phyloP scores from a whole-genome alignment of 2,329 filamentous ascomycete species.

The Grosmannia huntii region DNA sequence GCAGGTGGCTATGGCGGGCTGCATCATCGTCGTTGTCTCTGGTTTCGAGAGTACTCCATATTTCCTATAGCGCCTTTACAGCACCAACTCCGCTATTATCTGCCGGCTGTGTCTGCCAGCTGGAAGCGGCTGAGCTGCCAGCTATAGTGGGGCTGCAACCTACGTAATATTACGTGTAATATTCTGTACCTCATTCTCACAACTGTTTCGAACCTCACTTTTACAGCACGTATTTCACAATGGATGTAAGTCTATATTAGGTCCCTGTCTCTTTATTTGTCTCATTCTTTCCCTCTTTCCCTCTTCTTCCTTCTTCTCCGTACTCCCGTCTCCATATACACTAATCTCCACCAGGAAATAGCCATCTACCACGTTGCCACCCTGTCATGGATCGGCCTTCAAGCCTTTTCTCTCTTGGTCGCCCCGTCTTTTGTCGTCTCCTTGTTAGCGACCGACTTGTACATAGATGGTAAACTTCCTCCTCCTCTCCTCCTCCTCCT shows the following conservation, averaged over 20 bases:
- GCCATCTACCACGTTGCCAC: slow-evolving; percentile 38
- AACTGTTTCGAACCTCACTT: background rate
- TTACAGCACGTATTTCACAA: background rate
- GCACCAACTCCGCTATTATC: background rate
- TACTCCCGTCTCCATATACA: too few species aligned
- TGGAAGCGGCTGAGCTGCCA: background rate
- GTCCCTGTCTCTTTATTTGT: too few species aligned
- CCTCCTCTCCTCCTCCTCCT: background rate
- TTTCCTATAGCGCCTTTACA: background rate
- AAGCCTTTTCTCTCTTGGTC: slow-evolving; percentile 33
- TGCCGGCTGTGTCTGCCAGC: background rate
- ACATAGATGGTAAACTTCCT: slow-evolving; percentile 9
- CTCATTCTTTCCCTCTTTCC: background rate
- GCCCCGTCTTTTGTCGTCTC: slow-evolving; percentile 35
- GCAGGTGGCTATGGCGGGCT: slow-evolving; percentile 3
- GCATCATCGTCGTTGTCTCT: slow-evolving; percentile 1
- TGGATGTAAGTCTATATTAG: background rate
- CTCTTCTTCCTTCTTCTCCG: background rate
- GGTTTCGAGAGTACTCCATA: too few species aligned
- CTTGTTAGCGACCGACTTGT: slow-evolving; percentile 24
- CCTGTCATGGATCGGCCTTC: slow-evolving; percentile 35
- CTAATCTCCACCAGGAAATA: slow-evolving; percentile 25
- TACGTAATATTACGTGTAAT: background rate
- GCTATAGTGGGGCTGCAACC: background rate
- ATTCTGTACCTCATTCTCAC: background rate